These are phyloP conservation scores for Dillenia suffruticosa DNA, from an alignment of 164 flowering plant genomes.

Conservation along the genomic window DNA sequence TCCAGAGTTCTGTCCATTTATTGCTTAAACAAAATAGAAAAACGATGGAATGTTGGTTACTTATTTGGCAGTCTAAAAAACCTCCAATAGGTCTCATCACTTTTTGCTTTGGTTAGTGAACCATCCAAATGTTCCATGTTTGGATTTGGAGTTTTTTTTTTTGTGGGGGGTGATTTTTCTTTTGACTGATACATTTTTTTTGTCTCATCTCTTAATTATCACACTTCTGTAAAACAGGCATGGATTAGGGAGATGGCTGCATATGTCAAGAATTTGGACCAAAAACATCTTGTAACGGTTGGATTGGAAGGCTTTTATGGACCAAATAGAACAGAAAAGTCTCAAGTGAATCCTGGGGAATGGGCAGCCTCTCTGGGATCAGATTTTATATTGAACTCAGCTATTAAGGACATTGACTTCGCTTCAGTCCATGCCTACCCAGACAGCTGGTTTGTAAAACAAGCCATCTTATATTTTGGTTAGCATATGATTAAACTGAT, in stretches of 20 bases:
- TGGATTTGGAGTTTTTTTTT: neutral
- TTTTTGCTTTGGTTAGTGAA: neutral
- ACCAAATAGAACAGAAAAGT: conserved; percentile 22
- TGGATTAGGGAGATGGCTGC: conserved; percentile 66
- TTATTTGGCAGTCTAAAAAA: neutral
- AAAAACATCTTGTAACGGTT: conserved; percentile 58
- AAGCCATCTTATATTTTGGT: neutral
- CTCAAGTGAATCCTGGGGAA: conserved; percentile 46
- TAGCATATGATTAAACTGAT: neutral
- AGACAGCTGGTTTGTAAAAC: conserved; percentile 53
- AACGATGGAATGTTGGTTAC: neutral
- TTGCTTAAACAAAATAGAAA: no score
- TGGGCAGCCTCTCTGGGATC: conserved; percentile 65
- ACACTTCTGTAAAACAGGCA: conserved; percentile 19
- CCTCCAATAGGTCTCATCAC: neutral
- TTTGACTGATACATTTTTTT: conserved; percentile 2
- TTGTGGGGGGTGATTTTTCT: neutral
- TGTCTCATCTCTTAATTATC: neutral
- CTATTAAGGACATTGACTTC: conserved; percentile 48
- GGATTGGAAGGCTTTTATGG: conserved; percentile 71
- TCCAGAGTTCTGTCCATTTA: no score
- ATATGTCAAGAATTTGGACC: conserved; percentile 49
- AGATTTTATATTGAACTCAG: conserved; percentile 56
- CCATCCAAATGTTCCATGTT: no score
- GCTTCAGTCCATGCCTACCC: conserved; percentile 73